These are phyloP conservation scores for Coffea canephora DNA, from an alignment of 257 asterid genomes.

Conservation along the genomic window DNA sequence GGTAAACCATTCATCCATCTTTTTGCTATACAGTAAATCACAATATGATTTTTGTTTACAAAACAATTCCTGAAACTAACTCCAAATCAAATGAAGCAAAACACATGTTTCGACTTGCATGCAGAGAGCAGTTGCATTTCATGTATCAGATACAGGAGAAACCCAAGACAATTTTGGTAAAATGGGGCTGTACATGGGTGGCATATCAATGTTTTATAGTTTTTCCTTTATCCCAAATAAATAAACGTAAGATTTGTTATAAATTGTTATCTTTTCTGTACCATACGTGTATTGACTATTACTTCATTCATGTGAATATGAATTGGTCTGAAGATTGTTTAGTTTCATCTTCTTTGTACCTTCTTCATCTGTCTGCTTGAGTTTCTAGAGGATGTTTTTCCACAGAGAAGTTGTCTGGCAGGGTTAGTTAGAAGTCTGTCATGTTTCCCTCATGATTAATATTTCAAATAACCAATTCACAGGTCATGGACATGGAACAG, in stretches of 20 bases:
- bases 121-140: neutral
- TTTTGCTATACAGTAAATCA: neutral
- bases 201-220: too few species aligned
- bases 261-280: too few species aligned
- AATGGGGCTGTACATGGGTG: neutral
- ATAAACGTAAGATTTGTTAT: neutral
- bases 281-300: too few species aligned
- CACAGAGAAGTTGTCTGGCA: neutral
- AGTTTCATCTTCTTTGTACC: neutral
- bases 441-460: too few species aligned
- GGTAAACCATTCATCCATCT: conserved; percentile 5
- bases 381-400: neutral
- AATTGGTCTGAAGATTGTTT: neutral
- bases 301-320: neutral
- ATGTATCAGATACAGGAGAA: neutral
- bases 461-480: conserved; percentile 14
- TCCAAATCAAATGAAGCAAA: neutral
- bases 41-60: neutral
- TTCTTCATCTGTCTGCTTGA: neutral
- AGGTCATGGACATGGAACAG: conserved; percentile 98
- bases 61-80: neutral
- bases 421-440: neutral
- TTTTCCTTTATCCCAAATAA: too few species aligned
- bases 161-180: neutral
- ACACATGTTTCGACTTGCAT: neutral